Evolutionary conservation across 352 stramenopile species (phyloP).

Genomic region (Aphanomyces invadans): DNA sequence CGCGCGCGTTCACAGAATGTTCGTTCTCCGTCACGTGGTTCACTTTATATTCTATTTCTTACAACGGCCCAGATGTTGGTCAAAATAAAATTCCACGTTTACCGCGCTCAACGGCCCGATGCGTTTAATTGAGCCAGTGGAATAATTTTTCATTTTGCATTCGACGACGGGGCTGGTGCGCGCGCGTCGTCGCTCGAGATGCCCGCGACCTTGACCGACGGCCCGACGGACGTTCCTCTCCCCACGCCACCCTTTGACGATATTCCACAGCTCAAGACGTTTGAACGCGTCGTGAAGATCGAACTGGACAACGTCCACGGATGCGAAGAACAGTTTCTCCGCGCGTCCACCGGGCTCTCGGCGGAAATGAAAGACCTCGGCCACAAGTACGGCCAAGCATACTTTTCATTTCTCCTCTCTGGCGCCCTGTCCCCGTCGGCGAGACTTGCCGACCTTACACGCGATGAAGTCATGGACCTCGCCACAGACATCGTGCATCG

Average conservation of each 20-base stretch:
- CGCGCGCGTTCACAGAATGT: not conserved
- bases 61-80: not conserved
- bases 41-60: not conserved
- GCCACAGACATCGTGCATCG: constrained; percentile 57
- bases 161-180: not conserved
- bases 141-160: not conserved
- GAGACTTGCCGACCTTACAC: constrained; percentile 38
- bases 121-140: too few species aligned
- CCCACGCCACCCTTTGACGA: constrained; percentile 27
- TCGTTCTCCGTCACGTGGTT: not conserved
- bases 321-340: constrained; percentile 72
- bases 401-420: constrained; percentile 74
- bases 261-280: constrained; percentile 52
- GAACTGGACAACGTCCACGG: constrained; percentile 51
- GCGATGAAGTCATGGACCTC: constrained; percentile 39
- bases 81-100: not conserved
- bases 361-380: constrained; percentile 61
- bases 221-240: not conserved
- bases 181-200: not conserved
- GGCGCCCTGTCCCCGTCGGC: constrained; percentile 61
- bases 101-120: too few species aligned
- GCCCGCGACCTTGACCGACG: too few species aligned
- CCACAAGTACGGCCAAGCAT: constrained; percentile 55
- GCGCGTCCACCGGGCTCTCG: constrained; percentile 63
- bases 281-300: constrained; percentile 57